Base-by-base conservation (phyloP, 495 filamentous ascomycete genomes). In the Physcia stellaris region DNA sequence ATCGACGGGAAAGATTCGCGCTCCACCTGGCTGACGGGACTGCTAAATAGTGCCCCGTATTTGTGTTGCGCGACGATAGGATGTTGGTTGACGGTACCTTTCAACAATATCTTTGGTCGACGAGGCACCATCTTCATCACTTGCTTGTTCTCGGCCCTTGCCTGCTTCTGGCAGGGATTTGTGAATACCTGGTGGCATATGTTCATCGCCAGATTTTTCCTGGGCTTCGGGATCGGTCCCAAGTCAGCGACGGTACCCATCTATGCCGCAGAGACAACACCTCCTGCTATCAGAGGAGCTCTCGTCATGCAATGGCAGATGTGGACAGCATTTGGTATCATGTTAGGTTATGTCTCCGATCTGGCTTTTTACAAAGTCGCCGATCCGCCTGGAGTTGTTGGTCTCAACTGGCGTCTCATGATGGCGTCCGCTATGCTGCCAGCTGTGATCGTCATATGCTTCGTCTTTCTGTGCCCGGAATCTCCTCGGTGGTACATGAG, bases 311-410 rank as follows among this genome's bases (percentile, higher is more conserved):
- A 80, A 52, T 88, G 84, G 83, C 84, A 87, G 55, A 77, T 85
- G 72, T 86, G 78, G 77, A 86, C 80, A 1, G 83, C 83, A 2
- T 86, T 86, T 43, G 83, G 83, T 2, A 84, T 86, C 50, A 79
- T 86, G 70, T 40, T 86, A 12, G 83, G 83, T 11, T 84, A 80
- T 50, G 83, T 4, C 82, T 85, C 52, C 11, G 80, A 80, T 53
- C 57, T 92, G 15, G 79, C 73, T 15, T 85, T 92, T 54, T 80
- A 73, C 48, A 49, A 71, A 21, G 74, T 85, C 6, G 53, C 62
- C 4, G 62, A 75, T 51, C 45, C 50, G 11, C 54, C 62, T 17
- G 61, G 68, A n/a, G 68, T 77, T 18, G 60, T 68, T 12, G 77
- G 75, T 7, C 60, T 86, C 2, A 85, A 83, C 49, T 88, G 85